Conservation (phyloP, 2,329 filamentous ascomycete genomes). For the Apiospora arundinis region DNA sequence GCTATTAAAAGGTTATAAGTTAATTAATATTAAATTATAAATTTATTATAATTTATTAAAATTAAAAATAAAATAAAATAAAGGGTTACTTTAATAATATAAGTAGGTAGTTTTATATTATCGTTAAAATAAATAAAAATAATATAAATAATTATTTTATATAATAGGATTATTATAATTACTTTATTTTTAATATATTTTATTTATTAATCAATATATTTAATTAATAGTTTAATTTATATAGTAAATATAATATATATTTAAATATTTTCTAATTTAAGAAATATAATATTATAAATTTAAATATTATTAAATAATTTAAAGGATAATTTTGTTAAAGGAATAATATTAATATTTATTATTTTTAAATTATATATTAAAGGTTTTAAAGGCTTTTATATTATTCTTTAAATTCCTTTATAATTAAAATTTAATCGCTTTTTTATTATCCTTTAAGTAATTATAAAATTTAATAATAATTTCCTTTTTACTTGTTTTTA, state of each 20-base stretch:
- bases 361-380: constrained; percentile 5
- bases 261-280: neutral
- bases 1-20: too few species aligned
- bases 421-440: neutral
- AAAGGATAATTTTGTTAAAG: neutral
- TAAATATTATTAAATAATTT: neutral
- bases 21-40: too few species aligned
- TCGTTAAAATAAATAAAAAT: too few species aligned
- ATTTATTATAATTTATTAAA: too few species aligned
- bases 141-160: neutral
- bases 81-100: too few species aligned
- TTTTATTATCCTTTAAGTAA: neutral
- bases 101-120: too few species aligned
- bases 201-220: neutral
- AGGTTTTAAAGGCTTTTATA: neutral
- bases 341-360: neutral
- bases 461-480: neutral
- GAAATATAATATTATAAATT: neutral
- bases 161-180: neutral
- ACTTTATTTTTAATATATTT: neutral
- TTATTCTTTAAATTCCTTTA: neutral
- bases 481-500: neutral
- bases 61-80: too few species aligned
- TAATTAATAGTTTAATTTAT: neutral
- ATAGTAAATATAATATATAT: neutral